Conservation (phyloP, 805 yeast species). For the Kockiozyma suomiensis region DNA sequence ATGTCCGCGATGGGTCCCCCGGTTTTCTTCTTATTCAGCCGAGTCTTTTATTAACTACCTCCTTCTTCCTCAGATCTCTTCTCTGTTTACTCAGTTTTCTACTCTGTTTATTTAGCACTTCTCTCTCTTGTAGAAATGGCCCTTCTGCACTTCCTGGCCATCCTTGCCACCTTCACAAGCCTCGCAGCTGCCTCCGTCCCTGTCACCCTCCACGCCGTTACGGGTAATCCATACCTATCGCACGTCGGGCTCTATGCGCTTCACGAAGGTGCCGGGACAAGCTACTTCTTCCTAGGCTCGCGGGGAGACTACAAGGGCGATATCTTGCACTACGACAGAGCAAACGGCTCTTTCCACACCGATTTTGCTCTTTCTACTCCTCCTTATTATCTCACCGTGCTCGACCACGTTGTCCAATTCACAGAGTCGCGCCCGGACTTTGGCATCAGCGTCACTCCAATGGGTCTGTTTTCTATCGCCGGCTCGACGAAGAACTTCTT, state of each 20-base stretch:
- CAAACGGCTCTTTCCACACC: slow-evolving; percentile 6
- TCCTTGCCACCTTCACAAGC: background rate
- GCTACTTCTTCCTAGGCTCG: slow-evolving; percentile 8
- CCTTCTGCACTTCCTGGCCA: background rate
- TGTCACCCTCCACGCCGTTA: slow-evolving; percentile 4
- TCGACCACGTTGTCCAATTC: slow-evolving; percentile 9
- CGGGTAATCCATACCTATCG: background rate
- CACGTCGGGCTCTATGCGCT: slow-evolving; percentile 4
- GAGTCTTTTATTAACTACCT: too few species aligned
- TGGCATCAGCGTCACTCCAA: slow-evolving; percentile 2
- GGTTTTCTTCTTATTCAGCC: too few species aligned
- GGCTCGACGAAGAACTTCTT: slow-evolving; percentile 8
- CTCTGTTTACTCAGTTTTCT: too few species aligned
- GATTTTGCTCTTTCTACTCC: background rate
- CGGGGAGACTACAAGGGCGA: slow-evolving; percentile 4
- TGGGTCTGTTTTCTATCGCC: background rate
- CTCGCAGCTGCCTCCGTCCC: background rate
- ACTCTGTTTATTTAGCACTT: too few species aligned
- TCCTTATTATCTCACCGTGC: slow-evolving; percentile 2
- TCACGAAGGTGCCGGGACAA: slow-evolving; percentile 6
- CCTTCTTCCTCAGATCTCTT: too few species aligned
- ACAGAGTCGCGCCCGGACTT: background rate
- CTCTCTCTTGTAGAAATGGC: too few species aligned
- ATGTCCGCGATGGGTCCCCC: too few species aligned
- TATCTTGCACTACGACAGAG: background rate